Conservation (phyloP, 2,329 filamentous ascomycete species). For the Clathrospora elynae region DNA sequence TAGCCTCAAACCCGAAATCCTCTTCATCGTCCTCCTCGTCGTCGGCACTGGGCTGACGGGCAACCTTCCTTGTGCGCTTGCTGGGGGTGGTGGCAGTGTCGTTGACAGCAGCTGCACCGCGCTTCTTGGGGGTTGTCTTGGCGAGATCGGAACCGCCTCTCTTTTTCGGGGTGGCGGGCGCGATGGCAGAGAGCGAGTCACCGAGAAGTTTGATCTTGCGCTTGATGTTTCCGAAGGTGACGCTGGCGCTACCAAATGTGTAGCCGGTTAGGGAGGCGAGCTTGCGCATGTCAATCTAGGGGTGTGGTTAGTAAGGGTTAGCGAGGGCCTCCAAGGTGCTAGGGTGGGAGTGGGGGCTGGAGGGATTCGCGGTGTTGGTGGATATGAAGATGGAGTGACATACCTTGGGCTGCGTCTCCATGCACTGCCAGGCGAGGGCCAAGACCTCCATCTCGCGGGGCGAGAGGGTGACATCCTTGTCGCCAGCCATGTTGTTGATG, state of each 20-base stretch:
- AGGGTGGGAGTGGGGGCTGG: not conserved
- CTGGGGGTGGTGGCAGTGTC: conserved; percentile 11
- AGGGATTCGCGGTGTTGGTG: no score
- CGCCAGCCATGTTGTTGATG: conserved; percentile 17
- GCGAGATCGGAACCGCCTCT: not conserved
- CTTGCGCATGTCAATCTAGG: conserved; percentile 26
- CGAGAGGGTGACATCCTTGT: conserved; percentile 19
- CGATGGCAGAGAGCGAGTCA: conserved; percentile 2
- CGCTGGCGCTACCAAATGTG: conserved; percentile 30
- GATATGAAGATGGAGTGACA: not conserved
- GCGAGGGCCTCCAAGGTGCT: not conserved
- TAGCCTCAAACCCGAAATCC: conserved; percentile 14
- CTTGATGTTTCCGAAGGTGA: conserved; percentile 42
- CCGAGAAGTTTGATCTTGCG: conserved; percentile 34
- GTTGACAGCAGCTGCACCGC: not conserved
- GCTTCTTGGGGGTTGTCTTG: conserved; percentile 30
- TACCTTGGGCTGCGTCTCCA: conserved; percentile 43
- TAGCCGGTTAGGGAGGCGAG: conserved; percentile 33
- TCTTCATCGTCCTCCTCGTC: conserved; percentile 22
- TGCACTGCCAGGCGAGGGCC: conserved; percentile 44
- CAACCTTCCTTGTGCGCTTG: conserved; percentile 21
- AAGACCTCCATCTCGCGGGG: conserved; percentile 40
- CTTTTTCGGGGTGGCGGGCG: conserved; percentile 2
- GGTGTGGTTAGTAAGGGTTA: no score
- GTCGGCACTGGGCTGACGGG: conserved; percentile 5